Base-by-base conservation (phyloP, 768 basidiomycete species). In the Hortiboletus flavorubellus region DNA sequence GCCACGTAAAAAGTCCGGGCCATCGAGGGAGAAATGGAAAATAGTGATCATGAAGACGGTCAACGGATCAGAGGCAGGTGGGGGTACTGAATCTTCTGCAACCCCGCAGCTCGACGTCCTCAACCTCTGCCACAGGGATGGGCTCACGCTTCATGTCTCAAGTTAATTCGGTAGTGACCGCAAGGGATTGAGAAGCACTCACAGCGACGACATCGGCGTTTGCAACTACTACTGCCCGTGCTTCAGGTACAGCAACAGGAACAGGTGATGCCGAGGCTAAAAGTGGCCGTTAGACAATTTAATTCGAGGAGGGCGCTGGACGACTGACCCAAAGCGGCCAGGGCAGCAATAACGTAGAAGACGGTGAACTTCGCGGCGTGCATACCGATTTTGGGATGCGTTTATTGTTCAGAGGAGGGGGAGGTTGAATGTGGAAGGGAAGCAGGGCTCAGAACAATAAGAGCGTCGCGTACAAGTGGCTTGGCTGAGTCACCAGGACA, bases 391-490 rank as follows among this genome's bases (percentile, higher is more conserved):
- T 70, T 61, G 23, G 65, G 55, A 56, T 49, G 53, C 0, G 54
- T 47, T 65, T 67, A 69, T 72, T 72, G 67, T 72, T 65, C 57
- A 58, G 46, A 45, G 16, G 40, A 40, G 38, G 38, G 43, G 47
- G 51, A 18, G 11, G 34, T 10, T 14, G 47, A 15, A 47, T 51
- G 49, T 33, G 29, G 49, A 41, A 40, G 29, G 39, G 55, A 47
- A 48, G 46, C 14, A 48, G 46, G 50, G 45, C 40, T 37, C 56
- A 62, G 59, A 72, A 70, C 69, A 72, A 72, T 70, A 71, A 69
- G 69, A 62, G 53, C 35, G 56, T 58, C 54, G 8, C 55, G 61
- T 58, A 61, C 51, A 52, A 52, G 47, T 35, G 16, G 51, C 55
- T 61, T 49, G 59, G 38, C 49, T 63, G 63, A 60, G 50, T 64